Evolutionary conservation across 2,329 filamentous ascomycete genomes (phyloP).

Genomic region (Diaporthe ampelina): DNA sequence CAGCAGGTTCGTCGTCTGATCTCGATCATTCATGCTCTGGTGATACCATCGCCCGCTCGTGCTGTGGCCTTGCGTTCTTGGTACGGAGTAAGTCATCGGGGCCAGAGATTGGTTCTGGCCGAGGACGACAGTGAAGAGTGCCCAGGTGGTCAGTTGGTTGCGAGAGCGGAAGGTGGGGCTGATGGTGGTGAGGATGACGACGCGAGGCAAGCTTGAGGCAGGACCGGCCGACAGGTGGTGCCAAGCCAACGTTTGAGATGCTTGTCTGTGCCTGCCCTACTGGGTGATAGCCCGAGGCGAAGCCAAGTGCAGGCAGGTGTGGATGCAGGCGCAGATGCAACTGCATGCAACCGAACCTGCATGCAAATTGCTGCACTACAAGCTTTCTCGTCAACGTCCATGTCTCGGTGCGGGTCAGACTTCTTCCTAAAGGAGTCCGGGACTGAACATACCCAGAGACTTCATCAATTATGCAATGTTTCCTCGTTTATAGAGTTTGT

Average conservation of each 20-base stretch:
- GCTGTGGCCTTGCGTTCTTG: background rate
- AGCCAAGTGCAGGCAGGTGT: background rate
- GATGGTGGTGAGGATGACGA: background rate
- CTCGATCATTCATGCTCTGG: background rate
- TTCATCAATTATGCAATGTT: background rate
- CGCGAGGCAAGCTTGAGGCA: background rate
- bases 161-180: too few species aligned
- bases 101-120: background rate
- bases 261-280: background rate
- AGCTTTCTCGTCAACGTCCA: background rate
- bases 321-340: background rate
- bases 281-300: background rate
- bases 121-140: background rate
- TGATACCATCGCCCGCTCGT: background rate
- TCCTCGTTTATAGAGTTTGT: background rate
- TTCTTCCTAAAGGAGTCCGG: background rate
- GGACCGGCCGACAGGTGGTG: background rate
- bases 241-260: conserved; percentile 9
- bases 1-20: background rate
- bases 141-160: too few species aligned
- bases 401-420: background rate
- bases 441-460: too few species aligned
- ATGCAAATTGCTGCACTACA: background rate
- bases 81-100: background rate
- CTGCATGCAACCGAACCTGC: background rate